A percentile compares a stretch with the other conserved stretches of the same genome.
phyloP scores from a whole-genome alignment of 2,329 filamentous ascomycete species.

The Intubia oerlemansii region DNA sequence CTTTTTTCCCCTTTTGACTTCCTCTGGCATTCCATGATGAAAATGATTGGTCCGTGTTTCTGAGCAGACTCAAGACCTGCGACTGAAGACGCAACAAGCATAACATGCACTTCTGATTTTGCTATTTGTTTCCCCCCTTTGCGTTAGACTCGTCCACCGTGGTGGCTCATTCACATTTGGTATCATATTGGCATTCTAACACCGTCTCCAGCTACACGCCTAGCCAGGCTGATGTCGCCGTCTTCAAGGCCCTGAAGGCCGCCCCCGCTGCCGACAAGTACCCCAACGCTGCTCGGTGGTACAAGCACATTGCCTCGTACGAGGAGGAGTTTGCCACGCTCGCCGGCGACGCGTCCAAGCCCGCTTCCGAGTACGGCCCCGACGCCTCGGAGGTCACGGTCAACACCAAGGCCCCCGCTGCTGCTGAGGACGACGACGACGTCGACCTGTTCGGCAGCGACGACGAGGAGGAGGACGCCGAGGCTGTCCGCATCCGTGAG shows the following conservation, averaged over 20 bases:
- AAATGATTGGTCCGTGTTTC: conserved; percentile 75
- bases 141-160: no score
- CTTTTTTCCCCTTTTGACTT: conserved; percentile 5
- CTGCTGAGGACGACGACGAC: conserved; percentile 58
- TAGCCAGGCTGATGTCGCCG: conserved; percentile 88
- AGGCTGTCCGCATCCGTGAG: conserved; percentile 66
- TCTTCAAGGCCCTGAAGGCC: conserved; percentile 71
- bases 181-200: no score
- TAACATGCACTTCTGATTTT: conserved; percentile 46
- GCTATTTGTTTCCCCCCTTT: no score
- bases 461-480: conserved; percentile 83
- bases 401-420: conserved; percentile 65
- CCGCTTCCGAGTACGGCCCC: conserved; percentile 79
- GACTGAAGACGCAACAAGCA: conserved; percentile 45
- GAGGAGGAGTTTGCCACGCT: conserved; percentile 83
- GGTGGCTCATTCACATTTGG: no score
- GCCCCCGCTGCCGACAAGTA: conserved; percentile 67
- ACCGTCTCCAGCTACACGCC: conserved; percentile 42
- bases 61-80: conserved; percentile 67
- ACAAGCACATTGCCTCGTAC: conserved; percentile 92
- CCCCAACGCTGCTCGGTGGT: conserved; percentile 91
- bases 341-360: conserved; percentile 74
- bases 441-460: conserved; percentile 88
- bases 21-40: conserved; percentile 33
- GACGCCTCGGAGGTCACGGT: conserved; percentile 55